Conservation (phyloP, 257 asterid species). For the Solanum corneliomulleri region DNA sequence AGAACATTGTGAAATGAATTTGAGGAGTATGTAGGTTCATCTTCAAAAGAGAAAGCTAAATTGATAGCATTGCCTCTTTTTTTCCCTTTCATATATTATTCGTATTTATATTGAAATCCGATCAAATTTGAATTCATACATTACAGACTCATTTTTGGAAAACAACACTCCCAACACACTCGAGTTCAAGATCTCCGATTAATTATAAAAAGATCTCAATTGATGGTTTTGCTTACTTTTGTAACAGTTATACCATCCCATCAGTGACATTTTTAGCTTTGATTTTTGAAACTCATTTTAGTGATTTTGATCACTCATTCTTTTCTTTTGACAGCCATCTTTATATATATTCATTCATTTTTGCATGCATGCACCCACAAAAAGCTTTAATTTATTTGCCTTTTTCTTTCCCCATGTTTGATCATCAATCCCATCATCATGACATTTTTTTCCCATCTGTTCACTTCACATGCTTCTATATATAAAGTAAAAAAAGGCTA, state of each 20-base stretch:
- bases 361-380: slow-evolving; percentile 39
- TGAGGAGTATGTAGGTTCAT: too few relatives aligned
- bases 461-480: not conserved
- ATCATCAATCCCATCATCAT: not conserved
- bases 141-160: not conserved
- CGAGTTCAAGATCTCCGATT: not conserved
- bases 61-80: not conserved
- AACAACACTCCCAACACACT: not conserved
- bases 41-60: too few relatives aligned
- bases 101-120: too few relatives aligned
- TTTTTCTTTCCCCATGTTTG: slow-evolving; percentile 5
- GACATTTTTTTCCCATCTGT: not conserved
- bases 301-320: not conserved
- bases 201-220: not conserved
- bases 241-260: slow-evolving; percentile 49
- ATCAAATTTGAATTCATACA: too few relatives aligned
- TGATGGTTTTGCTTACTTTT: not conserved
- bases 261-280: slow-evolving; percentile 21
- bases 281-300: not conserved
- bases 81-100: too few relatives aligned
- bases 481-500: not conserved
- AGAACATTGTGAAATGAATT: too few relatives aligned
- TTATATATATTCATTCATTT: slow-evolving; percentile 17
- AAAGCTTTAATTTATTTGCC: slow-evolving; percentile 8
- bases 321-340: not conserved